These are phyloP conservation scores for Mycena leptocephala DNA, from an alignment of 768 basidiomycete species.

Conservation along the genomic window DNA sequence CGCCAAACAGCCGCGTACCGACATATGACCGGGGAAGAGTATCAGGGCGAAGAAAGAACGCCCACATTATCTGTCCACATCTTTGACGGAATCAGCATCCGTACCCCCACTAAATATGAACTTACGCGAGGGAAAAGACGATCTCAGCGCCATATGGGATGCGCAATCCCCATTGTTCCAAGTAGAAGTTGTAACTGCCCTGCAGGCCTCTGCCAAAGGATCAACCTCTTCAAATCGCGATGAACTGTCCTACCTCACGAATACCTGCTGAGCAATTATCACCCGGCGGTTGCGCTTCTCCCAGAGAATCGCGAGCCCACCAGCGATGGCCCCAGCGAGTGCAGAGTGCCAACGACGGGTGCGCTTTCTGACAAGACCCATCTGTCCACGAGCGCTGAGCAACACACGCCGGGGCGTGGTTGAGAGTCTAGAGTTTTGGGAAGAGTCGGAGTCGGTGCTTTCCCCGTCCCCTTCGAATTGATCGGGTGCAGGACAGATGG, in stretches of 20 bases:
- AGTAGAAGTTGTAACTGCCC: background rate
- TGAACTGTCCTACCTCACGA: conserved; percentile 78
- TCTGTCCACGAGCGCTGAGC: conserved; percentile 74
- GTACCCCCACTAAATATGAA: background rate
- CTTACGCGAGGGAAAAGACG: background rate
- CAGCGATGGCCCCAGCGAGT: conserved; percentile 83
- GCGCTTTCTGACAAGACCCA: conserved; percentile 75
- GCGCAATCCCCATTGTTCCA: background rate
- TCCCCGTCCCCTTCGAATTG: too few species aligned
- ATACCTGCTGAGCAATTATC: conserved; percentile 88
- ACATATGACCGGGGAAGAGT: background rate
- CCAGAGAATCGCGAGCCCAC: conserved; percentile 81
- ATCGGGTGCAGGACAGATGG: too few species aligned
- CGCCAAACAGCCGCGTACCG: background rate
- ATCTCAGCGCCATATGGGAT: background rate
- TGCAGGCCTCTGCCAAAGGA: background rate
- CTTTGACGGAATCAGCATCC: background rate
- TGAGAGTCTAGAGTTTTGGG: conserved; percentile 18
- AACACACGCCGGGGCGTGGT: conserved; percentile 67
- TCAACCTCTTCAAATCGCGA: background rate
- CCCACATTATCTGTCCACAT: background rate
- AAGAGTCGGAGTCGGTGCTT: conserved; percentile 29
- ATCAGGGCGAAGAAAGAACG: background rate
- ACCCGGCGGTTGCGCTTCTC: conserved; percentile 79
- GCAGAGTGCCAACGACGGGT: conserved; percentile 87